Evolutionary conservation across 1,139 yeast species (phyloP).

Genomic region (Sugiyamaella xylanicola): DNA sequence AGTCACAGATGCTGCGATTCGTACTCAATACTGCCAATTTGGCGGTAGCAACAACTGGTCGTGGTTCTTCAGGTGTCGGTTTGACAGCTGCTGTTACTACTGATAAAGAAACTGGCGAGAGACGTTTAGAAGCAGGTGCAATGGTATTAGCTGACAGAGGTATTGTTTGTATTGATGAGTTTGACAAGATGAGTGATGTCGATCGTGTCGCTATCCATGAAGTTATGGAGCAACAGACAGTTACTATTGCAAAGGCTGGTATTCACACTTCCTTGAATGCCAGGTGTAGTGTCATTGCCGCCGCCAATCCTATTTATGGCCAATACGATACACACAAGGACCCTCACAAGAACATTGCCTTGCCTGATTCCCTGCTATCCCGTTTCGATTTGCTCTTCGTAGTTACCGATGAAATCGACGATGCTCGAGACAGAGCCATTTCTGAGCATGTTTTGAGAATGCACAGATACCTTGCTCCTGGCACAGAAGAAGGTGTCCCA

Average conservation of each 20-base stretch:
- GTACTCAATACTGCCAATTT: constrained; percentile 92
- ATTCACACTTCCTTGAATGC: constrained; percentile 96
- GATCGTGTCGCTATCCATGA: constrained; percentile 99
- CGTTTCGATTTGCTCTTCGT: constrained; percentile 96
- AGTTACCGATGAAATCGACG: constrained; percentile 93
- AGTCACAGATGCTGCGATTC: constrained; percentile 91
- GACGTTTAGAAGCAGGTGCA: constrained; percentile 98
- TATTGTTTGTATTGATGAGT: constrained; percentile 96
- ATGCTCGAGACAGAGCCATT: constrained; percentile 78
- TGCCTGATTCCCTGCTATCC: constrained; percentile 93
- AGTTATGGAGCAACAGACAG: constrained; percentile 99
- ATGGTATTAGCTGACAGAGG: constrained; percentile 99
- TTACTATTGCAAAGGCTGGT: constrained; percentile 97
- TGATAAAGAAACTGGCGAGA: constrained; percentile 95
- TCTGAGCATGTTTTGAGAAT: constrained; percentile 94
- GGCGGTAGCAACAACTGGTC: constrained; percentile 98
- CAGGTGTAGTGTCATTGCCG: constrained; percentile 95
- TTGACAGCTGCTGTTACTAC: constrained; percentile 97
- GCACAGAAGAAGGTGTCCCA: constrained; percentile 92
- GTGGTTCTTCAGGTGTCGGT: constrained; percentile 99
- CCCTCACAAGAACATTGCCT: constrained; percentile 94
- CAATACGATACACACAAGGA: constrained; percentile 96
- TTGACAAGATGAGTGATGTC: constrained; percentile 95
- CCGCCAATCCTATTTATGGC: constrained; percentile 97
- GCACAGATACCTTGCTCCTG: constrained; percentile 89